Evolutionary conservation across 495 filamentous ascomycete genomes (phyloP).

Genomic region (Tuber indicum): DNA sequence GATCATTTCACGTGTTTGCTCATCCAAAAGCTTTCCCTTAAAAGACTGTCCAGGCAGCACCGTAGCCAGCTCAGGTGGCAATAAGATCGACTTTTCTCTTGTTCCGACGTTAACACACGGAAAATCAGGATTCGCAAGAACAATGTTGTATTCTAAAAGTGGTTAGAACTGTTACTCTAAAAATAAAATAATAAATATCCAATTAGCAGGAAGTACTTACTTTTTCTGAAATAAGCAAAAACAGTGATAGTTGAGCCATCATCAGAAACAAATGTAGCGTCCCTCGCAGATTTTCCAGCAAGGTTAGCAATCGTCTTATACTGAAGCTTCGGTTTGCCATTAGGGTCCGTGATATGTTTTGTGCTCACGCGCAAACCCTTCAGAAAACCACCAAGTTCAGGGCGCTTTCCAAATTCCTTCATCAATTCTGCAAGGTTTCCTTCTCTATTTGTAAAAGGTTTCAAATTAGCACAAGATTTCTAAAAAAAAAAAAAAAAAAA

Average conservation of each 20-base stretch:
- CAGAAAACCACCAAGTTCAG: slow-evolving; percentile 48
- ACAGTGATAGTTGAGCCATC: slow-evolving; percentile 45
- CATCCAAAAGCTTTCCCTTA: slow-evolving; percentile 34
- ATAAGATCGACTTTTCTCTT: slow-evolving; percentile 52
- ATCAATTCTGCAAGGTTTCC: slow-evolving; percentile 45
- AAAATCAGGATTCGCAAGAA: slow-evolving; percentile 41
- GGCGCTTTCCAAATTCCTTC: slow-evolving; percentile 43
- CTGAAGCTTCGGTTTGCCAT: slow-evolving; percentile 41
- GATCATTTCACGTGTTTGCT: slow-evolving; percentile 39
- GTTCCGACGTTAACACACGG: slow-evolving; percentile 70
- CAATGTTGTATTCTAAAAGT: slow-evolving; percentile 47
- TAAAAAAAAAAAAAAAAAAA: slow-evolving; percentile 43
- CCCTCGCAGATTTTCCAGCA: slow-evolving; percentile 17
- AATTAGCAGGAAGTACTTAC: slow-evolving; percentile 43
- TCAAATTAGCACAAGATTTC: slow-evolving; percentile 44
- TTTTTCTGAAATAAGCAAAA: slow-evolving; percentile 48
- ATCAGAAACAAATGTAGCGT: slow-evolving; percentile 32
- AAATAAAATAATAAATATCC: neutral
- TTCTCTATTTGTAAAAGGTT: slow-evolving; percentile 44
- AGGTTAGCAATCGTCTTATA: slow-evolving; percentile 31
- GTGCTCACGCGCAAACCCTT: slow-evolving; percentile 34
- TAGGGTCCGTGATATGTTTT: slow-evolving; percentile 25
- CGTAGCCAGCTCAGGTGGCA: slow-evolving; percentile 35
- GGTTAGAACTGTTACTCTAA: slow-evolving; percentile 19
- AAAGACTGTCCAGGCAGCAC: slow-evolving; percentile 33